Conservation (phyloP, 305 asterid genomes). For the Fraxinus dipetala region DNA sequence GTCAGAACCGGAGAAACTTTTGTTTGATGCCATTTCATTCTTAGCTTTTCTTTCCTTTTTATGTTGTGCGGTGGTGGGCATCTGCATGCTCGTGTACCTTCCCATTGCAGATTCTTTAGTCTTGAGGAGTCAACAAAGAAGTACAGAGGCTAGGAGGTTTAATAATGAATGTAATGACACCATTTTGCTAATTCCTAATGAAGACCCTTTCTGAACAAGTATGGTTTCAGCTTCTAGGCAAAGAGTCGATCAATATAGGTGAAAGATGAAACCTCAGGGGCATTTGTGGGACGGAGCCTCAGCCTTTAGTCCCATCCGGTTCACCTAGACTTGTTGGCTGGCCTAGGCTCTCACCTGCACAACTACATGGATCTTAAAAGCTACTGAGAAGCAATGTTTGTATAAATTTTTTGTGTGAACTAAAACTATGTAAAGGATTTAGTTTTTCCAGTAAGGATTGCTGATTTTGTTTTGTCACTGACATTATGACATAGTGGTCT, state of each 20-base stretch:
- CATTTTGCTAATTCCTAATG: slow-evolving; percentile 29
- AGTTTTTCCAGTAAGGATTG: neutral
- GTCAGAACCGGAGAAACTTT: slow-evolving; percentile 37
- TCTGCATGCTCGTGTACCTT: slow-evolving; percentile 72
- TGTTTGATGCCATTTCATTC: slow-evolving; percentile 57
- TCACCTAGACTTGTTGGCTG: slow-evolving; percentile 32
- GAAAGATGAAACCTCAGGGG: slow-evolving; percentile 20
- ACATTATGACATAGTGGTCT: neutral
- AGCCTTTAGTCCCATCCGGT: slow-evolving; percentile 23
- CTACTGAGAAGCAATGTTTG: neutral
- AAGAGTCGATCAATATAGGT: slow-evolving; percentile 32
- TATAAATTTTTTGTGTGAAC: slow-evolving; percentile 19
- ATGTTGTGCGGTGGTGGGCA: slow-evolving; percentile 66
- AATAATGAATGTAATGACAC: slow-evolving; percentile 19
- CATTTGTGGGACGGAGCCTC: slow-evolving; percentile 34
- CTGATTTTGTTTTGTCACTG: neutral
- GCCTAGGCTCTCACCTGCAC: slow-evolving; percentile 28
- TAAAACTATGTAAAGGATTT: slow-evolving; percentile 11
- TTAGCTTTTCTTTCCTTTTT: slow-evolving; percentile 76
- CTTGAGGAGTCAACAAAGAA: slow-evolving; percentile 55
- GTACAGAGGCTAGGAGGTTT: slow-evolving; percentile 42
- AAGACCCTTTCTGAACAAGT: slow-evolving; percentile 14
- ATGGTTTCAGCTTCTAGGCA: slow-evolving; percentile 8
- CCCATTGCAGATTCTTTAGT: slow-evolving; percentile 81
- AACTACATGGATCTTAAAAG: neutral